Evolutionary conservation across 805 yeast species (phyloP), one percentile per base, ranked within the genome.

Genomic region (Pichia cabralensis): DNA sequence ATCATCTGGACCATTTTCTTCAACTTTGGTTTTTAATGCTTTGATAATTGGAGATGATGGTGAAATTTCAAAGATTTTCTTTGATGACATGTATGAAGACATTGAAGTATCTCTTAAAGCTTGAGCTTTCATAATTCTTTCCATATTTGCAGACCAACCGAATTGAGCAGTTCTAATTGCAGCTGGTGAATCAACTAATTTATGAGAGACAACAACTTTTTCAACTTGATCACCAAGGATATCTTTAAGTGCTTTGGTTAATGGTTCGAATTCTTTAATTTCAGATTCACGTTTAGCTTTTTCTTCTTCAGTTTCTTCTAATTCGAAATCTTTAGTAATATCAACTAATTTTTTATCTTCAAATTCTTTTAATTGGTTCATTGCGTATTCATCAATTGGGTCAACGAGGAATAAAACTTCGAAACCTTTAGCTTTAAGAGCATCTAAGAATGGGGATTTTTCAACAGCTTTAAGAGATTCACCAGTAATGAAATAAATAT

Each of bases 131-230:
- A 92, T 92, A 76, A 92, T 92, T 81, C 98, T 89, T 76, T 92
- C 99, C 98, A 92, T 92, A 76, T 92, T 92, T 58, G 99, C 99
- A 51, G 98, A 92, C 99, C 99, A 92, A 65, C 99, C 98, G 65
- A 92, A 92, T 74, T 92, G 97, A 52, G 96, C 97, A 52, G 98
- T 92, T 78, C 98, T 86, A 64, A 92, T 92, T 53, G 98, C 98
- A 64, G 98, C 98, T 65, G 99, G 99, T 40, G 97, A 88, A 60
- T 88, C 96, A 55, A 88, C 85, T 60, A 92, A 77, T 70, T 85
- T 86, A 72, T 89, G 94, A 48, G 97, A 86, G 48, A 92, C 96
- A 61, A 88, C 86, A 67, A 94, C 98, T 76, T 92, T 92, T 75
- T 92, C 99, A 56, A 92, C 97, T 71, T 84, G 89, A 56, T 92